phyloP scores from a whole-genome alignment of 139 green algal genomes.

The Chlamydomonas incerta region DNA sequence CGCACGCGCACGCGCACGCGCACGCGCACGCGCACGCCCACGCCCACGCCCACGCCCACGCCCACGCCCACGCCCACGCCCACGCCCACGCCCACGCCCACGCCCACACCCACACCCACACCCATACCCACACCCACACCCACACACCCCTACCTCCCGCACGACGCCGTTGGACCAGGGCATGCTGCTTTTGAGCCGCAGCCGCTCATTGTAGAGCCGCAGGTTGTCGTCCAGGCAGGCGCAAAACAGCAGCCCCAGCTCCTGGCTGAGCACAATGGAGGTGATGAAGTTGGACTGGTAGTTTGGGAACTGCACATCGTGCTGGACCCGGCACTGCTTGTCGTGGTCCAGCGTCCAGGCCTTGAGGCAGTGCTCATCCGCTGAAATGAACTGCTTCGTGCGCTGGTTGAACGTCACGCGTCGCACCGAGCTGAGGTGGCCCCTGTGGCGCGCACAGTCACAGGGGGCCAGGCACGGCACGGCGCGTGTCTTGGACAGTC shows the following conservation, averaged over 20 bases:
- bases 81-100: too few species aligned
- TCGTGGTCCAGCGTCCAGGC: conserved; percentile 30
- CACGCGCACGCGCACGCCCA: too few species aligned
- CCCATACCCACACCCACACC: not conserved
- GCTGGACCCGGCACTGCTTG: conserved; percentile 26
- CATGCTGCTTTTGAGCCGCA: conserved; percentile 56
- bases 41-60: too few species aligned
- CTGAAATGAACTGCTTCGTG: conserved; percentile 40
- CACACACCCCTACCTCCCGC: conserved; percentile 13
- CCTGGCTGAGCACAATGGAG: conserved; percentile 22
- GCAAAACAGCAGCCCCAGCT: conserved; percentile 48
- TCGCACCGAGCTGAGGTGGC: conserved; percentile 36
- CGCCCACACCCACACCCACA: not conserved
- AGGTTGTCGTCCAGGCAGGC: conserved; percentile 58
- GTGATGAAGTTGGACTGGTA: conserved; percentile 48
- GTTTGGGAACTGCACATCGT: conserved; percentile 46
- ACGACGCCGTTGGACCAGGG: conserved; percentile 59
- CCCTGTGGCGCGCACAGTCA: too few species aligned
- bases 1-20: too few species aligned
- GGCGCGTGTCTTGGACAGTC: too few species aligned
- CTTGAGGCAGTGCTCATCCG: conserved; percentile 52
- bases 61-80: too few species aligned
- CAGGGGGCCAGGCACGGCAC: too few species aligned
- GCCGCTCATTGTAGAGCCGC: conserved; percentile 52
- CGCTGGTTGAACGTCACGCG: conserved; percentile 36